Evolutionary conservation across 495 filamentous ascomycete genomes (phyloP), one percentile per base, ranked within the genome.

Genomic region (Hyaloscypha hepaticicola): DNA sequence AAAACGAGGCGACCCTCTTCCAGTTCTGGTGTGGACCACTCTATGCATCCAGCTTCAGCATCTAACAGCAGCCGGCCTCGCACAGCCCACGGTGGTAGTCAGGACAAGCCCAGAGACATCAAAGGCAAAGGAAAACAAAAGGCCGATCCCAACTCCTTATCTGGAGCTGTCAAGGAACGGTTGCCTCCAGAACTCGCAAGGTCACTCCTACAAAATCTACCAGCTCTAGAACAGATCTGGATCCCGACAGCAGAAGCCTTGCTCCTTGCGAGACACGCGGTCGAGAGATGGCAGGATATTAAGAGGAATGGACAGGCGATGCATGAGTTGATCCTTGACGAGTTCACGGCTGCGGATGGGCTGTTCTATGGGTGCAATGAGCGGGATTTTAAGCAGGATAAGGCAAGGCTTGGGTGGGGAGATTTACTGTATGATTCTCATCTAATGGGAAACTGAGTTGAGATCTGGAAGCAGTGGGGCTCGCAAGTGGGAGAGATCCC

Each of bases 231-330:
- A 59, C 72, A 76, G n/a, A 79, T 84, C 3, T 84, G 81, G 79
- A 34, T 74, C 14, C 75, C 77, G 25, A 82, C 82, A 5, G 81
- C 80, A 48, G 81, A 83, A 56, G 76, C 78, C 2, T 70, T 83
- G 51, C 82, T 84, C 51, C 59, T 84, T 12, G 78, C 80, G 9
- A 73, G 78, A 45, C 74, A 76, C 16, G 80, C 82, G 21, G 79
- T 84, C 14, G 75, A 79, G 53, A 77, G 78, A 27, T 69, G 78
- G 4, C 72, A 76, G 48, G 79, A 83, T 24, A 84, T 84, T 58
- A 79, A 78, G 64, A 77, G 80, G 29, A 81, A 81, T 57, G 76
- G 72, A 3, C 78, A 81, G 58, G 76, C 81, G n/a, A 72, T 83
- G 63, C 67, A 78, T 58, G 77, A 82, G 22, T 70, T 84, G 19